phyloP scores from a whole-genome alignment of 1,139 yeast genomes.

The Kodamaea sp. region DNA sequence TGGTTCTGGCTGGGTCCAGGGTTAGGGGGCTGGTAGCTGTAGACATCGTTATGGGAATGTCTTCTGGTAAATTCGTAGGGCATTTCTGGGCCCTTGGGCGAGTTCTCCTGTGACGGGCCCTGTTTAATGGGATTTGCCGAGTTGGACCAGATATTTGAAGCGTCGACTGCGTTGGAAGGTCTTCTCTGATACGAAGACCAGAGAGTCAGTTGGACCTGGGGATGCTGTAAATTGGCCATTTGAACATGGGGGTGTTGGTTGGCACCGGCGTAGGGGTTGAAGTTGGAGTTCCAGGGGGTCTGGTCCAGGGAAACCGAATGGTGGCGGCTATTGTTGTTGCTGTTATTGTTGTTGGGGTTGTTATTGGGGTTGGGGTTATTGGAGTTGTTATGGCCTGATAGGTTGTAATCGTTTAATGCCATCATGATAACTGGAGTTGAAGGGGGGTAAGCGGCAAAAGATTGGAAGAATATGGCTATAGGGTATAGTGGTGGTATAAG shows the following conservation, averaged over 20 bases:
- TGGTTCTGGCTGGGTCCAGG: conserved; percentile 10
- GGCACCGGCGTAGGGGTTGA: conserved; percentile 4
- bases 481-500: too few species aligned
- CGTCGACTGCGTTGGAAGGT: conserved; percentile 12
- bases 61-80: conserved; percentile 17
- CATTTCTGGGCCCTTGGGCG: background rate
- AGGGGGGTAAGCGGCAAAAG: too few species aligned
- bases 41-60: conserved; percentile 30
- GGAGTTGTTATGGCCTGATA: too few species aligned
- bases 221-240: conserved; percentile 1
- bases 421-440: too few species aligned
- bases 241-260: conserved; percentile 3
- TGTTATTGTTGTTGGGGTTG: too few species aligned
- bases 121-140: conserved; percentile 5
- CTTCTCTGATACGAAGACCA: conserved; percentile 7
- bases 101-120: conserved; percentile 5
- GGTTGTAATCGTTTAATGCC: too few species aligned
- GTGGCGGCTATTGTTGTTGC: too few species aligned
- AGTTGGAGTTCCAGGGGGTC: background rate
- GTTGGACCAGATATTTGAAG: conserved; percentile 14
- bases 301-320: conserved; percentile 2
- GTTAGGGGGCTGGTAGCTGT: conserved; percentile 5
- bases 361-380: too few species aligned
- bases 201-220: conserved; percentile 7
- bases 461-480: too few species aligned